Percentiles rank a stretch among this genome's conserved stretches.
These are phyloP conservation scores for Tolypocladium guangdongense DNA, from an alignment of 2,329 filamentous ascomycete species.

Conservation along the genomic window DNA sequence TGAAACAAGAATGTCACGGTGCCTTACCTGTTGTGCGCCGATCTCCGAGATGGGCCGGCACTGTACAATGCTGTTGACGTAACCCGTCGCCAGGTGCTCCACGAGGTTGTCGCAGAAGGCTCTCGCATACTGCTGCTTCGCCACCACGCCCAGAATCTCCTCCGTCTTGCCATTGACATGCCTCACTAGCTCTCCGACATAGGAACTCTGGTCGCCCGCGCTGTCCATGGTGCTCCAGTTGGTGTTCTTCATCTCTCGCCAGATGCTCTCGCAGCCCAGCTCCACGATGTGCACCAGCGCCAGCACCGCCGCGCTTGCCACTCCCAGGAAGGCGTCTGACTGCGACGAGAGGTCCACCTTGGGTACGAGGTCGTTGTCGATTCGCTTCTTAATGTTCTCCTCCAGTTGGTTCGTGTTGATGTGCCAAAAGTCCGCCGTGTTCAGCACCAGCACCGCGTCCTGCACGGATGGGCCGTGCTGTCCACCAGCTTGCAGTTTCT, in stretches of 20 bases:
- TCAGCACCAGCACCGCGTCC: conserved; percentile 76
- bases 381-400: conserved; percentile 84
- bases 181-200: conserved; percentile 71
- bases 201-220: conserved; percentile 87
- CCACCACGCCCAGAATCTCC: conserved; percentile 66
- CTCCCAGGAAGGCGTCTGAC: conserved; percentile 89
- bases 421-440: conserved; percentile 97
- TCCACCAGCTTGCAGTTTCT: conserved; percentile 50
- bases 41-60: conserved; percentile 88
- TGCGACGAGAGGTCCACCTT: conserved; percentile 85
- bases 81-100: conserved; percentile 69
- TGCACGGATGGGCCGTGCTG: conserved; percentile 48
- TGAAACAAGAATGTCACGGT: neutral
- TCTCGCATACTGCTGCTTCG: conserved; percentile 87
- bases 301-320: conserved; percentile 78
- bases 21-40: conserved; percentile 72
- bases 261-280: conserved; percentile 69
- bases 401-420: conserved; percentile 86
- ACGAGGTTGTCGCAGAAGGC: conserved; percentile 96
- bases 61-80: conserved; percentile 74
- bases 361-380: conserved; percentile 65
- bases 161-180: conserved; percentile 60
- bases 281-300: conserved; percentile 78
- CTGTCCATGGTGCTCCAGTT: conserved; percentile 91
- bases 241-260: conserved; percentile 95